Conservation (phyloP, 2,329 filamentous ascomycete species). For the Fusarium heterosporum region DNA sequence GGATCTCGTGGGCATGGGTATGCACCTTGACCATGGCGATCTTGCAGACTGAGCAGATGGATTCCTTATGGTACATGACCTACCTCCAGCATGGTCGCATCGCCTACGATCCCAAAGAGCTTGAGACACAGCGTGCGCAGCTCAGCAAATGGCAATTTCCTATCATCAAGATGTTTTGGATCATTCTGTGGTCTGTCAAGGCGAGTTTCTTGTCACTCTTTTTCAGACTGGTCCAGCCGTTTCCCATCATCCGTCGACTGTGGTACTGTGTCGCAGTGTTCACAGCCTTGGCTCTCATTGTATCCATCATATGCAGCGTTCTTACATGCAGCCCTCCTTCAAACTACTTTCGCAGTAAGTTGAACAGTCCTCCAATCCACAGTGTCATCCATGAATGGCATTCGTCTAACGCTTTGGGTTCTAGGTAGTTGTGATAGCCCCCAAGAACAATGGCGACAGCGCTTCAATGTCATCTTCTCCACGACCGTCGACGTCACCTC, state of each 20-base stretch:
- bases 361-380: rapidly evolving
- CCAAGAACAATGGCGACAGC: conserved; percentile 14
- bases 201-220: conserved; percentile 27
- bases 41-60: conserved; percentile 30
- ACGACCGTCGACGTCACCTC: conserved; percentile 21
- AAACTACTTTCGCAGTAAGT: conserved; percentile 17
- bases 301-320: conserved; percentile 16
- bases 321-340: conserved; percentile 24
- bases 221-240: conserved; percentile 19
- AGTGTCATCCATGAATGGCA: no score
- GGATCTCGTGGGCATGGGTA: conserved; percentile 25
- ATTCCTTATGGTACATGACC: conserved; percentile 26
- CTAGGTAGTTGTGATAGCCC: conserved; percentile 13
- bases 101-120: background rate
- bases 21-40: conserved; percentile 28
- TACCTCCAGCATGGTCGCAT: conserved; percentile 14
- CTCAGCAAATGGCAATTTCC: conserved; percentile 27
- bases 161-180: conserved; percentile 33
- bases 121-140: background rate
- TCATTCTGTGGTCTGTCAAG: conserved; percentile 30
- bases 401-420: background rate
- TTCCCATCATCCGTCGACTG: conserved; percentile 2
- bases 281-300: background rate
- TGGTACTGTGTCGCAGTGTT: conserved; percentile 26
- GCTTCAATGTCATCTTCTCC: conserved; percentile 25